A percentile compares a stretch with the other conserved stretches of the same genome.
Evolutionary conservation across 2,329 filamentous ascomycete species (phyloP).

Genomic region (Xylariaceae sp.): DNA sequence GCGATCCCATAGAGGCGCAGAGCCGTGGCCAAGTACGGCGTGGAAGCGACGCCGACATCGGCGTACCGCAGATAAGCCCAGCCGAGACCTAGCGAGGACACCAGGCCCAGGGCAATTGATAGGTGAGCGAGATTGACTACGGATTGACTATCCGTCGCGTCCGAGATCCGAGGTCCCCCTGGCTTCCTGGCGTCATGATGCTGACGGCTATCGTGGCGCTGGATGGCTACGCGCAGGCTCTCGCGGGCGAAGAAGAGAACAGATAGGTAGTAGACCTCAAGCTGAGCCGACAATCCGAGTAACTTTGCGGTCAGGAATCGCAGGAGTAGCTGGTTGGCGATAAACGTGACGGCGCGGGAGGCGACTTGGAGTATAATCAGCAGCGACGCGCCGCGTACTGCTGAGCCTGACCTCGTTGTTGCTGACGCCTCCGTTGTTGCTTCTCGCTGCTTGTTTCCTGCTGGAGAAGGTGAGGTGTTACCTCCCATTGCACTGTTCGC

Average conservation of each 20-base stretch:
- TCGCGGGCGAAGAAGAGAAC: slow-evolving; percentile 94
- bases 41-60: slow-evolving; percentile 43
- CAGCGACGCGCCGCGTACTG: slow-evolving; percentile 69
- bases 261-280: slow-evolving; percentile 88
- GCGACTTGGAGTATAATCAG: slow-evolving; percentile 82
- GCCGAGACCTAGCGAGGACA: slow-evolving; percentile 59
- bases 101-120: slow-evolving; percentile 61
- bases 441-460: neutral
- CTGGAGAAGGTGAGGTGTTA: neutral
- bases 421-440: neutral
- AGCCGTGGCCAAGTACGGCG: slow-evolving; percentile 56
- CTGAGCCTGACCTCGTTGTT: slow-evolving; percentile 29
- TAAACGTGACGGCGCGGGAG: slow-evolving; percentile 84
- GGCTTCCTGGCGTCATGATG: neutral
- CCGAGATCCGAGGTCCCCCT: slow-evolving; percentile 8
- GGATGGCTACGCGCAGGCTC: slow-evolving; percentile 83
- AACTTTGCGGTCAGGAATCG: slow-evolving; percentile 81
- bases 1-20: slow-evolving; percentile 52
- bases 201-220: slow-evolving; percentile 53
- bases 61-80: slow-evolving; percentile 59
- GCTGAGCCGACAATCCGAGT: slow-evolving; percentile 78
- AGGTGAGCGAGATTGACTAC: slow-evolving; percentile 87
- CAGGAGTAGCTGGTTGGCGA: slow-evolving; percentile 85
- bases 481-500: neutral
- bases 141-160: slow-evolving; percentile 54